A percentile compares a stretch with the other conserved stretches of the same genome.
phyloP scores from a whole-genome alignment of 371 early-diverging fungal genomes.

The Syncephalastrum racemosum region DNA sequence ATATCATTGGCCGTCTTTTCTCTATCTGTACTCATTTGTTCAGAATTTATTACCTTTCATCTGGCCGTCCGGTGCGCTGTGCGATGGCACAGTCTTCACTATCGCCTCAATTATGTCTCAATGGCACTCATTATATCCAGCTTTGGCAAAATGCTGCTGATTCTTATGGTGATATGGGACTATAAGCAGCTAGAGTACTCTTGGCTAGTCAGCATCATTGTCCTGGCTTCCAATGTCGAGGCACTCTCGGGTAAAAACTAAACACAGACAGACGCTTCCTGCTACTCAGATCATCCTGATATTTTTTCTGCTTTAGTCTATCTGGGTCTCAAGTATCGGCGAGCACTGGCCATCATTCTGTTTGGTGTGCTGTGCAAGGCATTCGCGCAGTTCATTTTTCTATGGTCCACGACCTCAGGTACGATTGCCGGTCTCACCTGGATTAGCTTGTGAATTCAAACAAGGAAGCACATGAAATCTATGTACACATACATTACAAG shows the following conservation, averaged over 20 bases:
- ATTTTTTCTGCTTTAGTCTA: neutral
- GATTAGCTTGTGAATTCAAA: no score
- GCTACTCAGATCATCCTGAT: neutral
- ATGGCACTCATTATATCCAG: conserved; percentile 84
- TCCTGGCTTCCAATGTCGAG: conserved; percentile 82
- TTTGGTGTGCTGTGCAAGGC: no score
- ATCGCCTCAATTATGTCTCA: conserved; percentile 64
- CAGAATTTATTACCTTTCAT: conserved; percentile 53
- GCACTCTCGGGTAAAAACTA: conserved; percentile 74
- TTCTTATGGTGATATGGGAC: conserved; percentile 94
- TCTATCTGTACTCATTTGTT: conserved; percentile 4
- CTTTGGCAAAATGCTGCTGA: conserved; percentile 87
- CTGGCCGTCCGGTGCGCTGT: conserved; percentile 36
- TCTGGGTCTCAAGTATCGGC: no score
- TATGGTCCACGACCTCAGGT: no score
- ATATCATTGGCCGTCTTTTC: neutral
- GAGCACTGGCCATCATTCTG: no score
- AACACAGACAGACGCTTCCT: no score
- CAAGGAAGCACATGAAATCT: no score
- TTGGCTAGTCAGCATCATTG: conserved; percentile 77
- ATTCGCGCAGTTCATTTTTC: no score
- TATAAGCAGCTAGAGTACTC: conserved; percentile 83
- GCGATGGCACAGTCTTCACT: conserved; percentile 13
- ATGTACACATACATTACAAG: no score
- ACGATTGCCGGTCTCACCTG: no score